These are phyloP conservation scores for Heterobasidion irregulare DNA, from an alignment of 1,284 basidiomycete species.

Conservation along the genomic window DNA sequence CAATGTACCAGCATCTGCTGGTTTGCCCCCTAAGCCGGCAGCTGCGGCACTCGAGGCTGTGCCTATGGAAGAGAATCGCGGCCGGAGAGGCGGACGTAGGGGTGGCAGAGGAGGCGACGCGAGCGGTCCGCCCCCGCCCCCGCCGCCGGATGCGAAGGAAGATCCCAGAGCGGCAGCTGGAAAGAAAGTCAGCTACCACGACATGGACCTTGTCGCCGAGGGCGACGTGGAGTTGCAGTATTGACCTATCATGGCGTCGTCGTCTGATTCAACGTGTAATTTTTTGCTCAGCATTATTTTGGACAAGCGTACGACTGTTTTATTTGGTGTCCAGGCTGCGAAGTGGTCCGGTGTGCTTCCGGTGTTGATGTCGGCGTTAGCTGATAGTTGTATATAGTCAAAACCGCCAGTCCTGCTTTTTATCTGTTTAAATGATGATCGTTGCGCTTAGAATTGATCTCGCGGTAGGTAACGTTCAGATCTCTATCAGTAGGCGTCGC, in stretches of 20 bases:
- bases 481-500: no score
- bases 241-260: slow-evolving; percentile 23
- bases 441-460: no score
- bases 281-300: background rate
- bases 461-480: no score
- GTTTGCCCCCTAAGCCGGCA: slow-evolving; percentile 69
- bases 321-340: background rate
- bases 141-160: slow-evolving; percentile 79
- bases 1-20: slow-evolving; percentile 51
- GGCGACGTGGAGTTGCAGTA: slow-evolving; percentile 77
- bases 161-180: slow-evolving; percentile 80
- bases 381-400: no score
- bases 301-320: background rate
- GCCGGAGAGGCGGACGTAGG: slow-evolving; percentile 13
- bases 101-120: slow-evolving; percentile 20
- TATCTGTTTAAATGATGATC: no score
- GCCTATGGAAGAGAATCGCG: slow-evolving; percentile 19
- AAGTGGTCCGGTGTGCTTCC: no score
- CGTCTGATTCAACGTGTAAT: slow-evolving; percentile 9
- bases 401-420: no score
- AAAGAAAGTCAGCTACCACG: slow-evolving; percentile 77
- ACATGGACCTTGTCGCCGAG: slow-evolving; percentile 83
- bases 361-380: no score
- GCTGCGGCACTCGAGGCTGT: slow-evolving; percentile 49
- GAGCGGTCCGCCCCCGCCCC: slow-evolving; percentile 55